Base-by-base conservation (phyloP, 768 basidiomycete species). In the Boletus tylopilopsis region DNA sequence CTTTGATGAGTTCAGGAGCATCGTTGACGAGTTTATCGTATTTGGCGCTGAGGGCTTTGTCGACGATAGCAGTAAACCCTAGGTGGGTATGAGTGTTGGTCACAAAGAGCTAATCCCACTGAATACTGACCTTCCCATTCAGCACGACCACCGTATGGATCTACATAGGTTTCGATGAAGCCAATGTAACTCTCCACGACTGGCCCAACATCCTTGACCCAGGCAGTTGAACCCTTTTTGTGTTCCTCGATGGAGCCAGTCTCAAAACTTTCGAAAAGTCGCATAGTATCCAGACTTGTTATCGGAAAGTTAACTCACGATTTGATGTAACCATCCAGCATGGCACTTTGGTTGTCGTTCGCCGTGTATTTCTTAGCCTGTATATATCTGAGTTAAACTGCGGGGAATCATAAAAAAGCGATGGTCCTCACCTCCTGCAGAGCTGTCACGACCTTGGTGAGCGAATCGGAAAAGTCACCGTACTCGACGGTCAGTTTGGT, bases 181-280 rank as follows among this genome's bases (percentile, higher is more conserved):
- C 90, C 90, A 49, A 93, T 83, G 66, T 93, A 92, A 25, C 82
- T 87, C 67, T 94, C 91, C 16, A 94, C 91, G 29, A 88, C 85
- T 5, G 91, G 91, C 0, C 90, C 87, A 19, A 89, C 70, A 62
- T 94, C 91, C 67, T 86, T 84, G 22, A 94, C 91, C 91, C 91
- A 94, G 53, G 81, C 73, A 24, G 70, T 78, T 0, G 88, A 90
- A 0, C 79, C 91, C 37, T 85, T 76, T 62, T 87, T 84, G 71
- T 94, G 92, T 18, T 79, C 85, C 53, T 83, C 76, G 42, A 94
- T 82, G 9, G 85, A 88, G 10, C 91, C 91, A 5, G 82, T 83
- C 58, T 78, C 69, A 62, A 94, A 94, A 3, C 89, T 47, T 23
- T 7, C 24, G 6, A 46, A 10, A 39, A 13, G 16, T 36, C 50